Conservation (phyloP, 495 filamentous ascomycete genomes). For the Cryomyces minteri region DNA sequence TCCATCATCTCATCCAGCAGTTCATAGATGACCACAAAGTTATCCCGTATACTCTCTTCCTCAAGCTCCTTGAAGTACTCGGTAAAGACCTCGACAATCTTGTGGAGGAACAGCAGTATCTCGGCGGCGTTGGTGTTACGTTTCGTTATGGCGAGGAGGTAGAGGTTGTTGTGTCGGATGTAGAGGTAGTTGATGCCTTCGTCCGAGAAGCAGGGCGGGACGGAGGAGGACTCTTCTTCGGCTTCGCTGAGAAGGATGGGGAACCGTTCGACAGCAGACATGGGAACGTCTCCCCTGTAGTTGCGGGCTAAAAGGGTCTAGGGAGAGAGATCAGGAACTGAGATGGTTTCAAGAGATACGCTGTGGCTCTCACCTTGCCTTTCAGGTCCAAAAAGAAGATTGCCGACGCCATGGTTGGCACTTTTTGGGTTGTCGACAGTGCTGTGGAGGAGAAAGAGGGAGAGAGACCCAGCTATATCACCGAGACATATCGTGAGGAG, state of each 20-base stretch:
- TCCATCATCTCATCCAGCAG: slow-evolving; percentile 99
- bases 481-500: neutral
- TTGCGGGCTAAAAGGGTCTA: slow-evolving; percentile 97
- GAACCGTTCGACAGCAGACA: slow-evolving; percentile 98
- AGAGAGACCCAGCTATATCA: neutral
- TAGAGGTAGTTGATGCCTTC: slow-evolving; percentile 99
- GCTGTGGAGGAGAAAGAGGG: neutral
- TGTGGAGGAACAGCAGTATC: slow-evolving; percentile 94
- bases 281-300: slow-evolving; percentile 97
- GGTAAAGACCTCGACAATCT: slow-evolving; percentile 96
- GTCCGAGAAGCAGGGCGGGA: slow-evolving; percentile 95
- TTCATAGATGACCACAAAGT: slow-evolving; percentile 99
- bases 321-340: neutral
- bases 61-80: slow-evolving; percentile 99
- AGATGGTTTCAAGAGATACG: neutral
- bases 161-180: slow-evolving; percentile 98
- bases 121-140: slow-evolving; percentile 98
- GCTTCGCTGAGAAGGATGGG: slow-evolving; percentile 92
- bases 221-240: slow-evolving; percentile 97
- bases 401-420: slow-evolving; percentile 71
- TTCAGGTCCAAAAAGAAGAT: slow-evolving; percentile 99
- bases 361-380: slow-evolving; percentile 64
- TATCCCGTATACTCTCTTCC: slow-evolving; percentile 97
- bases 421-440: neutral
- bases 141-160: slow-evolving; percentile 94